A percentile compares a stretch with the other conserved stretches of the same genome.
These are phyloP conservation scores for Tulasnella sp. DNA, from an alignment of 768 basidiomycete species.

Conservation along the genomic window DNA sequence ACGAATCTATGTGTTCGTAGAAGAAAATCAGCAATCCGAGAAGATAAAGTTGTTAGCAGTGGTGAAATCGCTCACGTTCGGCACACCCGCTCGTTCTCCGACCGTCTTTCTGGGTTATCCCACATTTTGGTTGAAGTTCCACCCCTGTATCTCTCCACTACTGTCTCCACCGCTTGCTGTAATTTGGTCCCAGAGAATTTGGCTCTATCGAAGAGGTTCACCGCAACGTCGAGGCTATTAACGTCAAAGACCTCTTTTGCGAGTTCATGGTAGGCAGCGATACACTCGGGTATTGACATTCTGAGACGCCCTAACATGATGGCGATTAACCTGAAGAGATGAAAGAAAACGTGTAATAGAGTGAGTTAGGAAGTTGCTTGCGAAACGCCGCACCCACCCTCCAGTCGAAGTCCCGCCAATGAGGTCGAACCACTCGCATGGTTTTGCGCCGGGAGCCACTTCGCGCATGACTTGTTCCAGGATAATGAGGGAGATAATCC, in stretches of 20 bases:
- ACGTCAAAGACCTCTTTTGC: slow-evolving; percentile 30
- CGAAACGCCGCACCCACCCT: neutral
- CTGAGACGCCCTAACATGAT: slow-evolving; percentile 36
- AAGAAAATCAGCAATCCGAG: too few species aligned
- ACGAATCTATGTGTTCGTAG: slow-evolving; percentile 20
- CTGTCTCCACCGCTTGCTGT: neutral
- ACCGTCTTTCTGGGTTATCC: neutral
- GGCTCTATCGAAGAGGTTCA: neutral
- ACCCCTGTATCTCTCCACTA: too few species aligned
- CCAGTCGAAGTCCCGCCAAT: slow-evolving; percentile 12
- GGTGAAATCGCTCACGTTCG: neutral
- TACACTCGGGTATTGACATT: slow-evolving; percentile 34
- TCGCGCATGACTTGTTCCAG: neutral
- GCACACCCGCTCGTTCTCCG: neutral
- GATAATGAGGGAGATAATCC: neutral
- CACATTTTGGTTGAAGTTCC: neutral
- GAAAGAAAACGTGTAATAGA: neutral
- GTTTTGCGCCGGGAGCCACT: neutral
- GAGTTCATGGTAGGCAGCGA: slow-evolving; percentile 28
- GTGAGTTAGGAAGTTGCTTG: neutral
- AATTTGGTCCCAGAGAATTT: neutral
- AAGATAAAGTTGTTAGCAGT: too few species aligned
- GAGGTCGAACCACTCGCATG: slow-evolving; percentile 1
- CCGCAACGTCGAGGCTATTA: neutral
- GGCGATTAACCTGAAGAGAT: slow-evolving; percentile 28